These are phyloP conservation scores for Avicennia marina DNA, from an alignment of 257 asterid species.

Conservation along the genomic window DNA sequence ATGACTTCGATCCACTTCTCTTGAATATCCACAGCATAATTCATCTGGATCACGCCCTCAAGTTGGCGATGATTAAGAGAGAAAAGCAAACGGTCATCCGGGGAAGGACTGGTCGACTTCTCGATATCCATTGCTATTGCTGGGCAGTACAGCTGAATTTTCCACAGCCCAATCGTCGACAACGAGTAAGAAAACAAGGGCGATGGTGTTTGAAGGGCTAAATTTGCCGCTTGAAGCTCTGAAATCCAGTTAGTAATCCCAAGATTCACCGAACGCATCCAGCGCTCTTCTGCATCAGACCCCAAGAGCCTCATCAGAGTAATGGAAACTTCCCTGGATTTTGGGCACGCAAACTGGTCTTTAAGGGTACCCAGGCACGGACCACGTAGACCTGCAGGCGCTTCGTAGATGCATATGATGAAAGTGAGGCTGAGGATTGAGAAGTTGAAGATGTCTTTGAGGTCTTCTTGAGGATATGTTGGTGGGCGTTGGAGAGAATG, in stretches of 20 bases:
- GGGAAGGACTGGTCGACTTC: conserved; percentile 29
- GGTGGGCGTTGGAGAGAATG: conserved; percentile 18
- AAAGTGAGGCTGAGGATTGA: conserved; percentile 54
- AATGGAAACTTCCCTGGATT: conserved; percentile 43
- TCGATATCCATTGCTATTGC: conserved; percentile 65
- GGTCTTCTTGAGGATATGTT: background rate
- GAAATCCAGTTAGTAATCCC: conserved; percentile 70
- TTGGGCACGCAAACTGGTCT: conserved; percentile 44
- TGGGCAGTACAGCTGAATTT: conserved; percentile 79
- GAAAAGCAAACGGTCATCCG: conserved; percentile 58
- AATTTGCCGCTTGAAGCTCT: conserved; percentile 29
- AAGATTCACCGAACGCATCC: conserved; percentile 73
- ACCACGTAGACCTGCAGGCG: conserved; percentile 52
- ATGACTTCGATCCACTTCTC: conserved; percentile 70
- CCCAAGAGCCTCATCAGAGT: conserved; percentile 58
- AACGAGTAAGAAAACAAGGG: conserved; percentile 57
- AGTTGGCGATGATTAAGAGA: conserved; percentile 71
- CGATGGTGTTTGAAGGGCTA: conserved; percentile 36
- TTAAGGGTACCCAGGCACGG: conserved; percentile 42
- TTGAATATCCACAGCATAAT: conserved; percentile 36
- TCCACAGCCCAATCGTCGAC: conserved; percentile 66
- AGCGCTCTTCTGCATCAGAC: conserved; percentile 56
- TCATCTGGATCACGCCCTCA: conserved; percentile 81
- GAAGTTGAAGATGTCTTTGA: conserved; percentile 53
- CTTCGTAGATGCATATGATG: conserved; percentile 72